Base-by-base conservation (phyloP, 768 basidiomycete genomes). In the Auriscalpium orientale region DNA sequence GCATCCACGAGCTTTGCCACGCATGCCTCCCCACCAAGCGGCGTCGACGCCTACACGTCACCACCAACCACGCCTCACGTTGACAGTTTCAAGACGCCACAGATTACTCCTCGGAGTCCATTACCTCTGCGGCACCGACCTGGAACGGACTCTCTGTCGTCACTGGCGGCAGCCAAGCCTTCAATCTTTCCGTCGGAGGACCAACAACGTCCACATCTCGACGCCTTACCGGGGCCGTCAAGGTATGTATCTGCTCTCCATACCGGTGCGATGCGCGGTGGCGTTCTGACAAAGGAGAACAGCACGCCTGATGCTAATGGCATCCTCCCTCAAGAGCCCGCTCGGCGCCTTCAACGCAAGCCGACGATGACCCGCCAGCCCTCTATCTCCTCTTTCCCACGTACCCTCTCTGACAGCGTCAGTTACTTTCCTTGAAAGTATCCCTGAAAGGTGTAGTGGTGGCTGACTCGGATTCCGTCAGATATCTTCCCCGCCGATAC, bases 401-500 rank as follows among this genome's bases (percentile, higher is more conserved):
- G 63, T 2, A 55, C 49, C 11, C 15, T 58, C 38, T 54, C 63
- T 10, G 63, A 64, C 40, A 58, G 56, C 50, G 63, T 63, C n/a
- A 12, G 63, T 58, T 33, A 20, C 36, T 67, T 53, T 36, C 64
- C n/a, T 43, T 44, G 20, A 21, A 28, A 28, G 7, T 67, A 52
- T 36, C 64, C n/a, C 38, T 44, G 20, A 21, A 28, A 28, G 7
- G 28, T 7, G 28, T 5, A 4, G 7, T 28, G 28, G 28, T 28
- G 28, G 4, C 28, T 28, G 28, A 28, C 28, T 28, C 28, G 4
- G 7, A 28, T 34, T 58, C 47, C 18, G 46, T 46, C 59, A 77
- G 70, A 67, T 67, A 62, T 67, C 74, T 55, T 71, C 70, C 44
- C 68, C 72, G 44, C 68, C 70, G 58, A 52, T 69, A 61, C 69